A percentile compares a stretch with the other conserved stretches of the same genome.
Conservation (phyloP, 2,329 filamentous ascomycete species). For the Cercospora berteroae region DNA sequence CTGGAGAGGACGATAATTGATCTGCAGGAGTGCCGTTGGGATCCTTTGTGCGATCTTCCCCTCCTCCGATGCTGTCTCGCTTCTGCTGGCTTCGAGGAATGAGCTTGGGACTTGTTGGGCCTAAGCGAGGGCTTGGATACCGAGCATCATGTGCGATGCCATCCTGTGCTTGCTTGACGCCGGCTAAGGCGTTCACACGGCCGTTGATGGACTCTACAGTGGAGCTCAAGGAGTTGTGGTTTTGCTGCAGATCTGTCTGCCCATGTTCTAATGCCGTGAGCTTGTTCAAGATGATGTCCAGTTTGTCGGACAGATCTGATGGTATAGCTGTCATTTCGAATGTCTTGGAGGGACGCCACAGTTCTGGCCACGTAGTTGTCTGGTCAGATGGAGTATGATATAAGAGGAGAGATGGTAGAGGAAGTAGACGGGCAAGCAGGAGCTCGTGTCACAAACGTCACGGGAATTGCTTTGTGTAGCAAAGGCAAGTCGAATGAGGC, state of each 20-base stretch:
- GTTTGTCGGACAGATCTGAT: conserved; percentile 24
- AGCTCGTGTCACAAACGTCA: not conserved
- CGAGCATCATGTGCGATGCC: conserved; percentile 42
- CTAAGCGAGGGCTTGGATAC: conserved; percentile 29
- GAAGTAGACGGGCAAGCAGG: not conserved
- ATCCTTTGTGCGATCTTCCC: conserved; percentile 27
- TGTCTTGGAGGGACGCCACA: not conserved
- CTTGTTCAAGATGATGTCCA: conserved; percentile 56
- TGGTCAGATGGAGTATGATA: not conserved
- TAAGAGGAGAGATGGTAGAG: not conserved
- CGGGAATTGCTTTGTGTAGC: not conserved
- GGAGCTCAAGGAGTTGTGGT: conserved; percentile 55
- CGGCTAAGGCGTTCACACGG: conserved; percentile 59
- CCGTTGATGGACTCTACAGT: conserved; percentile 61
- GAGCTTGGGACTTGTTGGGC: conserved; percentile 27
- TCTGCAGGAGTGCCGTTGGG: conserved; percentile 19
- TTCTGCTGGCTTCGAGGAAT: conserved; percentile 24
- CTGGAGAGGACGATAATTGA: conserved; percentile 23
- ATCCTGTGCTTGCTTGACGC: conserved; percentile 57
- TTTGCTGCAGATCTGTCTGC: conserved; percentile 55
- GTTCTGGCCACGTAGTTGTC: not conserved
- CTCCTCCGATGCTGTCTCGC: conserved; percentile 29
- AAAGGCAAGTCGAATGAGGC: not conserved
- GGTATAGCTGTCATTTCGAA: conserved; percentile 8
- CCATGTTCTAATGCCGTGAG: conserved; percentile 57